Evolutionary conservation across 805 yeast species (phyloP), one percentile per base, ranked within the genome.

Genomic region (Grigorovia humatica): DNA sequence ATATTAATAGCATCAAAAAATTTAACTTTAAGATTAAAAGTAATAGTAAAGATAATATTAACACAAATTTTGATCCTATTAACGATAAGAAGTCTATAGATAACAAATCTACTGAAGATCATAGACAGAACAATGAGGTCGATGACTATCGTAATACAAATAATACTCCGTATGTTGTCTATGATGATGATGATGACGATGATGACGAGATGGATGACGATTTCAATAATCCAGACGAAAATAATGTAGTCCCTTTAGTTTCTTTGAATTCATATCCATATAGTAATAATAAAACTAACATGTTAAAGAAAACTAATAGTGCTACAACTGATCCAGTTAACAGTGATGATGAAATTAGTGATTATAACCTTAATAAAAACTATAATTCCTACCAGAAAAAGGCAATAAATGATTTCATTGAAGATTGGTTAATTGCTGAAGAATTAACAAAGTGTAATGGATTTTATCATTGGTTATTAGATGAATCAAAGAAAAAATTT

Each of bases 361-460:
- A 38, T 38, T 38, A 38, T 38, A 9, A 38, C 15, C 15, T 38
- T 38, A 38, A 38, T 38, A 38, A 38, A 8, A 38, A 38, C 15
- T 54, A 54, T 35, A 47, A 51, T 9, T 40, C 48, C 2, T 47
- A 55, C 18, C 57, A 56, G 48, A 49, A 44, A 15, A 52, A 55
- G 23, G 58, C 59, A 23, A 55, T 60, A 12, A 58, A 57, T 8
- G 64, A 61, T 29, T 68, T 68, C 48, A 57, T 68, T 13, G 62
- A 66, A 42, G 59, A 61, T 40, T 68, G 71, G 71, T 45, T 67
- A 13, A 58, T 66, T 12, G 56, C 54, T 2, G 59, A 55, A 15
- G 63, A 68, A 52, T 50, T 66, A 27, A 55, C 54, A 9, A 67
- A 67, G 46, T 63, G 69, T 48, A 65, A 68, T 48, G 65, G 56